Base-by-base conservation (phyloP, 78 protist genomes). In the Dictyostelium citrinum region DNA sequence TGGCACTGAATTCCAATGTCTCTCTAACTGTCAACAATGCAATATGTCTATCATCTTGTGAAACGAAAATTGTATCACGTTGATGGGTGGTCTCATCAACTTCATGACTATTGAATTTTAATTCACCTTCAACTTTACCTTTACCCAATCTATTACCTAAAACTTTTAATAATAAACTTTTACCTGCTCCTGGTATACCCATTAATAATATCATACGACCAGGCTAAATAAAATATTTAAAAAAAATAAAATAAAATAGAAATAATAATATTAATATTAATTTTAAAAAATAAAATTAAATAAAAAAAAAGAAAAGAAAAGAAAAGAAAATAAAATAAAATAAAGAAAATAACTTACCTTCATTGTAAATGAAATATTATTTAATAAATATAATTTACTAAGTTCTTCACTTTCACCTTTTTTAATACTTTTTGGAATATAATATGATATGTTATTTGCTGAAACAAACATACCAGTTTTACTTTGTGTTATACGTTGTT, bases 41-140 rank as follows among this genome's bases (percentile, higher is more conserved):
- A 20, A 88, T 78, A 49, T 88, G 93, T 51, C 79, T 70, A 61
- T 91, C 95, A 55, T 84, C 95, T 60, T 91, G 95, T 72, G 76
- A 55, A 17, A 88, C 93, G 55, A 78, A 88, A 49, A 88, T 88
- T 20, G 93, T 88, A 67, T 88, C 93, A 24, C 33, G 49, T 27
- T 88, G 93, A 78, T 88, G 93, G 7, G 93, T 88, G 24, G 27
- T 41, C 0, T 7, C 39, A 68, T 77, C 93, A 12, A 49, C 70
- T 33, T 6, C 22, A 49, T 78, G 93, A 39, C 43, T 74, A 78
- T 88, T 88, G 33, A 88, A 88, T 29, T 68, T 49, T 14, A 88
- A 35, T n/a, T 61, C 68, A 45, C 93, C 93, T 22, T 88, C 93
- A 2, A 75, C 2, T 20, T 11, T 3, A n/a, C 93, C 93, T n/a